Percentiles rank a stretch among this genome's conserved stretches.
phyloP scores from a whole-genome alignment of 805 yeast genomes.

The Kregervanrija pseudodelftensis region DNA sequence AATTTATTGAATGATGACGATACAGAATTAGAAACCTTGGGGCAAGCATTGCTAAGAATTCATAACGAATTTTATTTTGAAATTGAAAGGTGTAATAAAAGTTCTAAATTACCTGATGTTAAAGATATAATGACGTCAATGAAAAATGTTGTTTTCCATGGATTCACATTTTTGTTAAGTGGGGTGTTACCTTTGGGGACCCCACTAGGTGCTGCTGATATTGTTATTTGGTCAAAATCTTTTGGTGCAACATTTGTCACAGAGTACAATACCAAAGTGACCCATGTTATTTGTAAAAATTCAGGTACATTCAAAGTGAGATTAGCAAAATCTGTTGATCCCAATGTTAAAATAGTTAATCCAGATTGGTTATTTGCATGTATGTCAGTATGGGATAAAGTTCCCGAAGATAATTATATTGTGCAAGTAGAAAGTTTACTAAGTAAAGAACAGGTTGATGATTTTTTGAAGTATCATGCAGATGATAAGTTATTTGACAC shows the following conservation, averaged over 20 bases:
- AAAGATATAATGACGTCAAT: slow-evolving; percentile 66
- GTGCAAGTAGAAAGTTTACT: slow-evolving; percentile 44
- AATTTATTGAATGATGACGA: slow-evolving; percentile 73
- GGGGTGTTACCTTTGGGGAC: slow-evolving; percentile 88
- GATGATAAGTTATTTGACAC: slow-evolving; percentile 35
- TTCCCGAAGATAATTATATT: slow-evolving; percentile 52
- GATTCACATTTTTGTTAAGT: slow-evolving; percentile 67
- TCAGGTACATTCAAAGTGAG: slow-evolving; percentile 81
- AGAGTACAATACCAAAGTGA: slow-evolving; percentile 64
- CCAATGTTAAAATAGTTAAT: slow-evolving; percentile 66
- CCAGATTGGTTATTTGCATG: slow-evolving; percentile 92
- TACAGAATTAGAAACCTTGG: slow-evolving; percentile 59
- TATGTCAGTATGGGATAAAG: slow-evolving; percentile 68
- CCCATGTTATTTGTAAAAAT: slow-evolving; percentile 81
- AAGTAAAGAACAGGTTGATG: slow-evolving; percentile 38
- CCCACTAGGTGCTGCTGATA: slow-evolving; percentile 66
- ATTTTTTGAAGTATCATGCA: slow-evolving; percentile 30
- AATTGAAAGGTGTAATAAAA: slow-evolving; percentile 26
- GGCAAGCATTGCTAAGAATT: slow-evolving; percentile 52
- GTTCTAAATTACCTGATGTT: slow-evolving; percentile 44
- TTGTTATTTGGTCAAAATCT: slow-evolving; percentile 85
- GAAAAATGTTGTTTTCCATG: slow-evolving; percentile 61
- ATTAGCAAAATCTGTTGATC: slow-evolving; percentile 59
- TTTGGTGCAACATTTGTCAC: slow-evolving; percentile 84
- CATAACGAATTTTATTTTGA: slow-evolving; percentile 61